Evolutionary conservation across 352 stramenopile species (phyloP).

Genomic region (Phytophthora cactorum): DNA sequence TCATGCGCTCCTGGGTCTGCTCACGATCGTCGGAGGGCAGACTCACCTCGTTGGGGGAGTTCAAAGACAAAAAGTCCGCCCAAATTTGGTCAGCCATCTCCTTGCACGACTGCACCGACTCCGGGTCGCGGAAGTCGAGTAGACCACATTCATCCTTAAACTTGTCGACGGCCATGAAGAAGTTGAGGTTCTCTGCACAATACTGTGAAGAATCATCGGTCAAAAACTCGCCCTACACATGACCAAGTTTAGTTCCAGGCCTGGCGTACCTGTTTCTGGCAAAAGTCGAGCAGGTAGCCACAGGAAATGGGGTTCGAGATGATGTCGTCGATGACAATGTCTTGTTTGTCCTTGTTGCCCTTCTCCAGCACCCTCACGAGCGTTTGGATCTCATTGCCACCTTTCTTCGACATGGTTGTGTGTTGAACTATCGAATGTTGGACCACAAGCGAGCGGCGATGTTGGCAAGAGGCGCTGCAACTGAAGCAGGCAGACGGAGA

Average conservation of each 20-base stretch:
- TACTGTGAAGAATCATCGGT: constrained; percentile 41
- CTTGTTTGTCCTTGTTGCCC: constrained; percentile 69
- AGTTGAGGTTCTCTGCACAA: constrained; percentile 86
- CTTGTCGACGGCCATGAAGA: constrained; percentile 89
- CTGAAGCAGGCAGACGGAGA: constrained; percentile 34
- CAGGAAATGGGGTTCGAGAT: constrained; percentile 88
- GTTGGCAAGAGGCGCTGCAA: constrained; percentile 3
- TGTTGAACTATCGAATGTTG: neutral
- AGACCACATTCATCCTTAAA: constrained; percentile 85
- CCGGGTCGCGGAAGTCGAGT: constrained; percentile 80
- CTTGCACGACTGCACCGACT: constrained; percentile 81
- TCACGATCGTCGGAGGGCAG: constrained; percentile 80
- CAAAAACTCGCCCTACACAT: neutral
- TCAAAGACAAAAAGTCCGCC: constrained; percentile 83
- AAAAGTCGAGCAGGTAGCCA: constrained; percentile 88
- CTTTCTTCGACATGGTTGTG: constrained; percentile 66
- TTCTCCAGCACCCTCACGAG: constrained; percentile 77
- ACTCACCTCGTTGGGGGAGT: constrained; percentile 86
- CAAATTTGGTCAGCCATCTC: constrained; percentile 88
- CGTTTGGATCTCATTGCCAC: constrained; percentile 71
- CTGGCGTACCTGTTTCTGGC: constrained; percentile 76
- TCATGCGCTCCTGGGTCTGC: constrained; percentile 84
- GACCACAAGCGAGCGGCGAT: neutral
- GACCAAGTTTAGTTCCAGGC: neutral
- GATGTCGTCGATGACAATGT: constrained; percentile 87